These are phyloP conservation scores for Dactylellina sp. DNA, from an alignment of 2,329 filamentous ascomycete species.

Conservation along the genomic window DNA sequence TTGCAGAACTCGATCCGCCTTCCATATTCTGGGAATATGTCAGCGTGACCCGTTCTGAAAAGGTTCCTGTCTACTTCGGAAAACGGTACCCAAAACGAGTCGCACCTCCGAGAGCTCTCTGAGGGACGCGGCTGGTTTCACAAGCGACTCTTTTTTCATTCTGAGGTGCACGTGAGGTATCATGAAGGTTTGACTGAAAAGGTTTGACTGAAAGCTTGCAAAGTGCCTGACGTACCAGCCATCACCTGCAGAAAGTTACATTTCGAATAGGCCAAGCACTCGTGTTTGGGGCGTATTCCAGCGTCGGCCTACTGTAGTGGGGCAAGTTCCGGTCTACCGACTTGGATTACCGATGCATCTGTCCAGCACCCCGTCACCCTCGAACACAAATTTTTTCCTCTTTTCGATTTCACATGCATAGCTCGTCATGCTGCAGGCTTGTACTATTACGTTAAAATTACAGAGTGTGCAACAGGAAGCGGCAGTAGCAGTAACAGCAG, in stretches of 20 bases:
- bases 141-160: conserved; percentile 8
- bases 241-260: conserved; percentile 13
- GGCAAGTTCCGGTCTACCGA: conserved; percentile 54
- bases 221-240: conserved; percentile 24
- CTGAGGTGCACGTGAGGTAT: conserved; percentile 36
- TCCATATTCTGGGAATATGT: conserved; percentile 21
- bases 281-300: conserved; percentile 23
- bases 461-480: conserved; percentile 24
- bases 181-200: conserved; percentile 6
- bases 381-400: conserved; percentile 26
- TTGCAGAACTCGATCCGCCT: conserved; percentile 36
- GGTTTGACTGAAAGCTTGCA: conserved; percentile 11
- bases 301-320: conserved; percentile 53
- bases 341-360: conserved; percentile 48
- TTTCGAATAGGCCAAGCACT: conserved; percentile 14
- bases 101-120: conserved; percentile 44
- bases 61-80: conserved; percentile 18
- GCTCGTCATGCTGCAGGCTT: conserved; percentile 39
- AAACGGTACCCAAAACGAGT: conserved; percentile 28
- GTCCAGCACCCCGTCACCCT: conserved; percentile 19
- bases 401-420: conserved; percentile 39
- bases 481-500: too few species aligned
- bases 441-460: conserved; percentile 32
- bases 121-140: conserved; percentile 32
- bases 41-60: conserved; percentile 37